phyloP scores from a whole-genome alignment of 176 grass and related monocot genomes.

The Metroxylon sagu region DNA sequence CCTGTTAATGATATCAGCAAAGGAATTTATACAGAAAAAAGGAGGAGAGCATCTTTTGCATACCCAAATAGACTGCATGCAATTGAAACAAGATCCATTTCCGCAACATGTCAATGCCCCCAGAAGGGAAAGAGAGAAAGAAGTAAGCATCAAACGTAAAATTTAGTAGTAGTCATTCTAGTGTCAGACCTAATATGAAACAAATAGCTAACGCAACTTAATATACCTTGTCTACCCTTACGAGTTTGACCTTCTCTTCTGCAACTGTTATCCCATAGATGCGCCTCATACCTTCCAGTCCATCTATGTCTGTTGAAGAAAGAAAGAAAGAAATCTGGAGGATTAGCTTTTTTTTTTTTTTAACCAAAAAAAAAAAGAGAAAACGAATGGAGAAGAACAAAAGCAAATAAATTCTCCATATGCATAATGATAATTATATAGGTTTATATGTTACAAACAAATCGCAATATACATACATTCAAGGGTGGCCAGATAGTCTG shows the following conservation, averaged over 20 bases:
- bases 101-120: slow-evolving; percentile 1
- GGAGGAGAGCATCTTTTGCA: not conserved
- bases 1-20: not conserved
- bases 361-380: not conserved
- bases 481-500: too few relatives aligned
- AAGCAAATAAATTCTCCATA: too few relatives aligned
- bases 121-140: slow-evolving; percentile 1
- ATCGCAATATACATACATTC: too few relatives aligned
- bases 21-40: not conserved
- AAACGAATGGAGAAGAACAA: too few relatives aligned
- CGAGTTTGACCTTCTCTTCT: slow-evolving; percentile 97
- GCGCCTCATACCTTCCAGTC: slow-evolving; percentile 94
- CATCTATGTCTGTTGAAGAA: slow-evolving; percentile 84
- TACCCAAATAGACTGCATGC: slow-evolving; percentile 85
- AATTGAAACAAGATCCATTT: slow-evolving; percentile 9
- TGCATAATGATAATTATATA: too few relatives aligned
- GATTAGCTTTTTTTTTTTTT: not conserved
- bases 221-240: slow-evolving; percentile 88
- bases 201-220: not conserved
- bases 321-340: not conserved
- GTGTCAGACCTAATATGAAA: not conserved
- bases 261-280: slow-evolving; percentile 97
- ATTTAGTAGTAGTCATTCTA: not conserved
- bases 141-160: slow-evolving; percentile 11
- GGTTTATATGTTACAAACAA: too few relatives aligned